These are phyloP conservation scores for Epichloe festucae DNA, from an alignment of 2,329 filamentous ascomycete genomes.

Conservation along the genomic window DNA sequence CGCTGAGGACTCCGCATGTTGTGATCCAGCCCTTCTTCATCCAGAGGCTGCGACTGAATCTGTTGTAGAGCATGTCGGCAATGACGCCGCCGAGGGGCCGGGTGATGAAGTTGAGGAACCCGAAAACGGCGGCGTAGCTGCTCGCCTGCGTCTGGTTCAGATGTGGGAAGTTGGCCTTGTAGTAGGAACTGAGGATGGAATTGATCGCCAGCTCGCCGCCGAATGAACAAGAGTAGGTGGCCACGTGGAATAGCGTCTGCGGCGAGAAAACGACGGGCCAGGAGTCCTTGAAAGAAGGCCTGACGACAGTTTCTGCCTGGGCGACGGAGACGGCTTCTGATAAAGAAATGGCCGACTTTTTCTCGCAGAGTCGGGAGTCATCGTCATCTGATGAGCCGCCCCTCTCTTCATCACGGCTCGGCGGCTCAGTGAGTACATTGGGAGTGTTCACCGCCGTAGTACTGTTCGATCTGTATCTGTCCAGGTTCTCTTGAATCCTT, in stretches of 20 bases:
- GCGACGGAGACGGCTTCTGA: constrained; percentile 42
- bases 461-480: constrained; percentile 27
- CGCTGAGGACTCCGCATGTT: constrained; percentile 44
- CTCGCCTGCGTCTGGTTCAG: constrained; percentile 43
- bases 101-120: constrained; percentile 57
- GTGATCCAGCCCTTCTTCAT: constrained; percentile 34
- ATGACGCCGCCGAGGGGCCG: constrained; percentile 55
- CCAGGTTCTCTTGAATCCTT: constrained; percentile 40
- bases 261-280: constrained; percentile 33
- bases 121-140: constrained; percentile 60
- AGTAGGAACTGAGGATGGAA: constrained; percentile 44
- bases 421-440: constrained; percentile 31
- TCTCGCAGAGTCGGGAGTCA: constrained; percentile 19
- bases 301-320: constrained; percentile 37
- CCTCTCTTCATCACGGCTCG: constrained; percentile 18
- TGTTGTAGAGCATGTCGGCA: constrained; percentile 36
- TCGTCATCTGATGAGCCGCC: background rate
- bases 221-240: constrained; percentile 51
- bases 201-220: constrained; percentile 52
- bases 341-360: constrained; percentile 34
- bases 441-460: constrained; percentile 37
- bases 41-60: constrained; percentile 21
- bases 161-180: constrained; percentile 44
- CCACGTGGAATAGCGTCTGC: constrained; percentile 41
- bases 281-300: constrained; percentile 41